phyloP scores from a whole-genome alignment of 2,329 filamentous ascomycete genomes.

The Annulohypoxylon truncatum region DNA sequence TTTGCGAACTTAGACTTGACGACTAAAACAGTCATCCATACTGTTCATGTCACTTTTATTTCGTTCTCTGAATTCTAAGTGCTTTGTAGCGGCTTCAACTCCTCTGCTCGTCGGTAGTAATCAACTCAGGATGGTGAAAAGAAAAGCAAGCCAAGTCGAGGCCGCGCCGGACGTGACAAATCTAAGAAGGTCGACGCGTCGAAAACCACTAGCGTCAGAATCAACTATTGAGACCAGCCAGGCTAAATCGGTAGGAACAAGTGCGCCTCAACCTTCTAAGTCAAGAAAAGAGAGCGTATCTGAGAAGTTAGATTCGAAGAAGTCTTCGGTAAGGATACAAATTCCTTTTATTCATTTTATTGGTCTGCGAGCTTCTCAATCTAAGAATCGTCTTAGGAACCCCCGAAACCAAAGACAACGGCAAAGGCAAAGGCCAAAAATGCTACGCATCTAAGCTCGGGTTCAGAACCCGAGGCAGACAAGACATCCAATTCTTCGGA shows the following conservation, averaged over 20 bases:
- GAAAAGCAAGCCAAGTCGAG: slow-evolving; percentile 38
- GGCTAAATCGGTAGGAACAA: neutral
- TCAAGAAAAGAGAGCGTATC: slow-evolving; percentile 6
- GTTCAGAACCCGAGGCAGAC: slow-evolving; percentile 22
- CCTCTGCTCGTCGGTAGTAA: neutral
- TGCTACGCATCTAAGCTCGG: slow-evolving; percentile 17
- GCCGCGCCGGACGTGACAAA: slow-evolving; percentile 19
- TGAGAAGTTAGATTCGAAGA: slow-evolving; percentile 5
- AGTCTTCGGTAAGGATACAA: slow-evolving; percentile 14
- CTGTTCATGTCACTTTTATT: neutral
- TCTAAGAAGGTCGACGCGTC: slow-evolving; percentile 43
- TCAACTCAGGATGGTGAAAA: slow-evolving; percentile 40
- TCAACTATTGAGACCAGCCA: slow-evolving; percentile 6
- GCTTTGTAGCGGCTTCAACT: neutral
- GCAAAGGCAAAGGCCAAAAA: slow-evolving; percentile 21
- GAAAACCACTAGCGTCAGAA: slow-evolving; percentile 27
- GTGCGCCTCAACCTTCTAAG: slow-evolving; percentile 4
- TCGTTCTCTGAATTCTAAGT: neutral
- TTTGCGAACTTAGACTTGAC: no score
- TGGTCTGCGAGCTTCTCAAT: neutral
- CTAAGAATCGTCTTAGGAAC: slow-evolving; percentile 21
- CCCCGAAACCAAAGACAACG: slow-evolving; percentile 13
- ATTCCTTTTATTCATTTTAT: neutral
- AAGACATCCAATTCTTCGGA: slow-evolving; percentile 24
- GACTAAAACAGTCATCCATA: no score